Base-by-base conservation (phyloP, 805 yeast species). In the Candida tibetensis region DNA sequence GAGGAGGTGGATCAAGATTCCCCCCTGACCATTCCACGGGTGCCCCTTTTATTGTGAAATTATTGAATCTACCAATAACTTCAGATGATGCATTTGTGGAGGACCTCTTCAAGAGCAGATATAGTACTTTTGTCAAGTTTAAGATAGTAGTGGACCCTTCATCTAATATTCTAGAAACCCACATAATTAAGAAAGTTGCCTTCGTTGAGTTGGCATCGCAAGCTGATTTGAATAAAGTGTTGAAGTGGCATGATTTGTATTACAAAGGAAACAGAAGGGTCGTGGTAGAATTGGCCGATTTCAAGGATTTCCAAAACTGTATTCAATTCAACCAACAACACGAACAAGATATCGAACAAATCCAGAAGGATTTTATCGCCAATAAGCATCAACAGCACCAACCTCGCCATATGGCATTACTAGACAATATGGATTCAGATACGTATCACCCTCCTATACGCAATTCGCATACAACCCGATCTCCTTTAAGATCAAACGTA, bases 11-110 rank as follows among this genome's bases (percentile, higher is more conserved):
- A 10, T 30, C 32, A 10, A 26, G 31, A 17, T 32, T 19, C 27
- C 37, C 28, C 16, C 35, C 39, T 12, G 36, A 36, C 16, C 39
- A 17, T 4, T 21, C 34, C 6, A 30, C 40, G 27, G 67, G 71
- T 0, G 84, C 85, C 1, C 90, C 90, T 2, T 82, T 69, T 53
- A 82, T 82, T 40, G 76, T 77, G 31, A 83, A 82, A 53, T 67
- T 85, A 37, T 57, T 76, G 5, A 78, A 80, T 43, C 57, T 85
- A 26, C 86, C 89, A 0, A 64, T 75, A 2, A 69, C 70, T 16
- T 71, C 80, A 26, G 69, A 75, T 36, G 70, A 75, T 16, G 63
- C 63, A 36, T 71, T 76, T 36, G 63, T 83, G 15, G 71, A 68
- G 36, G 86, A 82, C 51, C 62, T 84, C 25, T 80, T 84, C 55